phyloP scores from a whole-genome alignment of 176 grass and related monocot species.

The Paspalum notatum region DNA sequence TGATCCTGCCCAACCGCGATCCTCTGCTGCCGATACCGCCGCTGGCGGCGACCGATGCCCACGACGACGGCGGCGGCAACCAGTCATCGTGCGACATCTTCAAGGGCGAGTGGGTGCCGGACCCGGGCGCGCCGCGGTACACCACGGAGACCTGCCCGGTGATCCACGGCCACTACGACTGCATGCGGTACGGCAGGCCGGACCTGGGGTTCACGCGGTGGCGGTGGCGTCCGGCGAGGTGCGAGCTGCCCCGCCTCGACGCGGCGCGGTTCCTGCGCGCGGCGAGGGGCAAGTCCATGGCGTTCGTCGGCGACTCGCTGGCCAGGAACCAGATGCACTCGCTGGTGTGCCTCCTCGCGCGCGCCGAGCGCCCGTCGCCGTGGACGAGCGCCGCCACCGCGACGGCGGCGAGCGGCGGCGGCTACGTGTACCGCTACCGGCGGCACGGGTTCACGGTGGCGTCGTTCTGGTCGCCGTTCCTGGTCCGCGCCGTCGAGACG shows the following conservation, averaged over 20 bases:
- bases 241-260: conserved; percentile 51
- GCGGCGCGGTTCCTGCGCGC: conserved; percentile 43
- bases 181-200: conserved; percentile 57
- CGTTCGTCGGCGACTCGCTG: conserved; percentile 73
- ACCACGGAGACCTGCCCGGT: conserved; percentile 46
- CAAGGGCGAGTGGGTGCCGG: conserved; percentile 51
- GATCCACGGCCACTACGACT: conserved; percentile 71
- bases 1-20: neutral
- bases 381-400: neutral
- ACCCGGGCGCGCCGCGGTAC: conserved; percentile 47
- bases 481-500: conserved; percentile 43
- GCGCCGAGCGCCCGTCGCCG: conserved; percentile 21
- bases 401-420: neutral
- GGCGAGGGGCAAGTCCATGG: conserved; percentile 43
- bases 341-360: conserved; percentile 61
- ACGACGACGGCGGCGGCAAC: neutral
- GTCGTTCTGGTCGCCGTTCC: conserved; percentile 60
- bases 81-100: conserved; percentile 33
- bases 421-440: conserved; percentile 21
- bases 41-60: neutral
- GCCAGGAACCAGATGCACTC: conserved; percentile 80
- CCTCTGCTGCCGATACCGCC: neutral
- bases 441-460: conserved; percentile 43
- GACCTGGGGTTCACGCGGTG: conserved; percentile 55
- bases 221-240: conserved; percentile 55